phyloP scores from a whole-genome alignment of 1,284 basidiomycete genomes.

The Malassezia sp. region DNA sequence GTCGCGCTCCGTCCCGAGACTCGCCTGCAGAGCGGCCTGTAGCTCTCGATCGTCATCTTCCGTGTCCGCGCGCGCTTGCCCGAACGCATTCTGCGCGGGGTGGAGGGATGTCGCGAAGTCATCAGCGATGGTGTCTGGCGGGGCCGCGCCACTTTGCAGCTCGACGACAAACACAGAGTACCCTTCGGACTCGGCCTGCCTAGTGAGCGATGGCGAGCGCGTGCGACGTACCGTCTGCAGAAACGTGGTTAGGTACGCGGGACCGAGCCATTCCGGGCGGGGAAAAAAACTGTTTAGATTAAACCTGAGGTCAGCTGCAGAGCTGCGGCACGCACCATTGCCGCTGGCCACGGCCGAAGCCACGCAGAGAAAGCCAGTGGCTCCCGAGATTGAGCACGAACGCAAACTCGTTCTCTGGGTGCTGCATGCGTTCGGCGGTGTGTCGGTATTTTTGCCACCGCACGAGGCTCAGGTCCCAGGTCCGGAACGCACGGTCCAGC shows the following conservation, averaged over 20 bases:
- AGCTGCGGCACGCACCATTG: neutral
- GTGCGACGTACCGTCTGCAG: conserved; percentile 21
- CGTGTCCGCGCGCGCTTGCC: too few relatives aligned
- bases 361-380: conserved; percentile 42
- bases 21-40: conserved; percentile 32
- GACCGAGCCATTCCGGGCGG: conserved; percentile 35
- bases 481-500: conserved; percentile 30
- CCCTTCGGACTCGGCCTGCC: conserved; percentile 27
- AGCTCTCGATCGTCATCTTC: conserved; percentile 28
- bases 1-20: conserved; percentile 18
- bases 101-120: neutral
- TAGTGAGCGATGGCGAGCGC: neutral
- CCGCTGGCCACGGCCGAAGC: conserved; percentile 23
- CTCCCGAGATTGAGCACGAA: conserved; percentile 41
- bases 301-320: conserved; percentile 17
- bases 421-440: neutral
- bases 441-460: conserved; percentile 17
- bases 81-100: too few relatives aligned
- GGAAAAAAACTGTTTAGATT: conserved; percentile 41
- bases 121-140: conserved; percentile 4
- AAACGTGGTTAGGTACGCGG: conserved; percentile 35
- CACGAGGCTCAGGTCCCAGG: conserved; percentile 18
- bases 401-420: conserved; percentile 35
- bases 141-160: neutral
- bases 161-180: conserved; percentile 40